Evolutionary conservation across 2,329 filamentous ascomycete genomes (phyloP).

Genomic region (Aspergillus amoenus): DNA sequence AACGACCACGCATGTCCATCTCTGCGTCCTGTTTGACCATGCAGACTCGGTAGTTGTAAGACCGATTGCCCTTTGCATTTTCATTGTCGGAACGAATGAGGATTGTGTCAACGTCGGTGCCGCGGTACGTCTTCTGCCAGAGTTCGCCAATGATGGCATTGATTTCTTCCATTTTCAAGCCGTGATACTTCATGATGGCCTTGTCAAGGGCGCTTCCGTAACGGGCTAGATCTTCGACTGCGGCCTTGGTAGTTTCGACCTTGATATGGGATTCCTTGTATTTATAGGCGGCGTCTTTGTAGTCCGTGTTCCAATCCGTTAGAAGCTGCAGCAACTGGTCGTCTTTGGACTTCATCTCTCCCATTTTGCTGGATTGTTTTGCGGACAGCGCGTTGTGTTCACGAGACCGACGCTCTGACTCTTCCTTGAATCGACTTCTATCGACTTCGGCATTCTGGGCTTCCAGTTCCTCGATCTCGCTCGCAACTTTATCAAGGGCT

Average conservation of each 20-base stretch:
- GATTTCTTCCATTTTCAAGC: conserved; percentile 97
- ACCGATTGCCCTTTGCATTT: conserved; percentile 69
- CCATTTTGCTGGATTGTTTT: conserved; percentile 71
- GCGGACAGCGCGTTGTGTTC: conserved; percentile 69
- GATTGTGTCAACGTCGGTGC: conserved; percentile 95
- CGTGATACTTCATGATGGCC: conserved; percentile 96
- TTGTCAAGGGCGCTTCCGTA: conserved; percentile 85
- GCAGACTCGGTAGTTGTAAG: conserved; percentile 95
- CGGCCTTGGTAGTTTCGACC: conserved; percentile 87
- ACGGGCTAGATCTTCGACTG: conserved; percentile 82
- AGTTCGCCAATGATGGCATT: conserved; percentile 92
- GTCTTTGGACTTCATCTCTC: conserved; percentile 80
- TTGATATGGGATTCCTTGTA: conserved; percentile 88
- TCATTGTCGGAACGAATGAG: conserved; percentile 92
- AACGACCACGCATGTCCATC: conserved; percentile 99
- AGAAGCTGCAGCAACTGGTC: conserved; percentile 71
- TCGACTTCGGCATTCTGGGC: conserved; percentile 79
- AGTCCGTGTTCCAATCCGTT: conserved; percentile 79
- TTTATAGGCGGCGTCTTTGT: conserved; percentile 74
- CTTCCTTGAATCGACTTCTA: conserved; percentile 68
- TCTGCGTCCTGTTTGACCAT: conserved; percentile 98
- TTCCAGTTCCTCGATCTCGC: conserved; percentile 73
- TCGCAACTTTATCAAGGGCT: conserved; percentile 64
- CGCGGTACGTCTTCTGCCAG: conserved; percentile 96
- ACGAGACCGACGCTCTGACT: conserved; percentile 67